Base-by-base conservation (phyloP, 2,329 filamentous ascomycete species). In the Cryphonectria naterciae region DNA sequence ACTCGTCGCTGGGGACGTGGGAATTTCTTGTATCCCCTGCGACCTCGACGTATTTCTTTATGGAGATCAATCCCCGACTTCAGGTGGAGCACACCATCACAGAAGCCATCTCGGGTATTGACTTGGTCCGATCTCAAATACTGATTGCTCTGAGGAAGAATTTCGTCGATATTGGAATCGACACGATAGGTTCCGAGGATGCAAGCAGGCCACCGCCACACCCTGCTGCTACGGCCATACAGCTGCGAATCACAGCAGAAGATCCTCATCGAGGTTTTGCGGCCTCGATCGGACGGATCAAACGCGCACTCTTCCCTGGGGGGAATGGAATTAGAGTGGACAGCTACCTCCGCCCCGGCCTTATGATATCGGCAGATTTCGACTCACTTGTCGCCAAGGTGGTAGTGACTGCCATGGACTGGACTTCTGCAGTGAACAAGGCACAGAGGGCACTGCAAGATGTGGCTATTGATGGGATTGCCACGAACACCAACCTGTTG, bases 61-160 rank as follows among this genome's bases (percentile, higher is more conserved):
- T 90, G 7, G 88, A 90, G 75, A 83, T 89, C 73, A 90, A 90
- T 69, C 88, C 88, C 0, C 81, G 88, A 2, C 77, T 90, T 2
- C 88, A 90, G 75, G 88, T 90, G 54, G 88, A 90, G 74, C 88
- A 90, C 75, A 89, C 88, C 1, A 85, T 90, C 68, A 89, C 87
- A 0, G 88, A 90, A 74, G 82, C 81, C 4, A 85, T 91, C 10
- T 84, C 83, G 7, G 81, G 79, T 0, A 78, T 85, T 10, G 88
- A 90, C 71, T 81, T 90, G 4, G 87, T 90, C 22, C 83, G 84
- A 73, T 78, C 81, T 2, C 88, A 90, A 70, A 80, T 90, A 0
- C 77, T 85, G 1, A 77, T 90, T 10, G 83, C 87, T 1, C 86
- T 88, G 77, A 87, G 87, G 1, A 77, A 78, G 13, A 76, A 79